These are phyloP conservation scores for Cercospora sojina DNA, from an alignment of 2,329 filamentous ascomycete genomes.

Conservation along the genomic window DNA sequence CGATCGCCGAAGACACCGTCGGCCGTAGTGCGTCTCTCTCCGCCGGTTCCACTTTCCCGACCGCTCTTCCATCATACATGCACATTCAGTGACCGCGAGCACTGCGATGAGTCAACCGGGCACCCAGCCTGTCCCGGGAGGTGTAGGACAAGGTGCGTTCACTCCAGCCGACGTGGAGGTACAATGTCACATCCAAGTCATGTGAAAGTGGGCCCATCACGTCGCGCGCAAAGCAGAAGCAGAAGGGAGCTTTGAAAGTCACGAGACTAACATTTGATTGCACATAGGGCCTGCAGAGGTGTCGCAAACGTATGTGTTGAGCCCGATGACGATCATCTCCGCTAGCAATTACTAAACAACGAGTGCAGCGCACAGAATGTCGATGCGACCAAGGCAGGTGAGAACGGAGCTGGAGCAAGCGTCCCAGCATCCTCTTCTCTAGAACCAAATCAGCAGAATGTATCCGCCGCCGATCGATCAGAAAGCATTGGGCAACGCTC, in stretches of 20 bases:
- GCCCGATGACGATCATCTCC: not conserved
- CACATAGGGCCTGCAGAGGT: constrained; percentile 25
- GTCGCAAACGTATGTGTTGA: constrained; percentile 26
- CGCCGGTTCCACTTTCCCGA: constrained; percentile 6
- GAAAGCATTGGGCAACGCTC: constrained; percentile 48
- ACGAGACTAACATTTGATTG: constrained; percentile 13
- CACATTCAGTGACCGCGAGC: constrained; percentile 22
- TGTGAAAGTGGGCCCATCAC: constrained; percentile 12
- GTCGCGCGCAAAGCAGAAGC: not conserved
- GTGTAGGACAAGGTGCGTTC: constrained; percentile 29
- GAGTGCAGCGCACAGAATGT: constrained; percentile 23
- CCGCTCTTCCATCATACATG: constrained; percentile 20
- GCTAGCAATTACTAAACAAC: not conserved
- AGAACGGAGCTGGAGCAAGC: not conserved
- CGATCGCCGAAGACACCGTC: constrained; percentile 3
- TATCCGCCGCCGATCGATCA: constrained; percentile 31
- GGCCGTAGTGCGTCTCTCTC: not conserved
- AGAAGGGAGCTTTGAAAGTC: not conserved
- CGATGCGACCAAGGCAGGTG: constrained; percentile 7
- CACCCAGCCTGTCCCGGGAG: constrained; percentile 29
- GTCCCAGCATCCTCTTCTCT: not conserved
- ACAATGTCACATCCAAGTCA: constrained; percentile 18
- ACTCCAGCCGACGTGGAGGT: not conserved
- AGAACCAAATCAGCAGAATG: not conserved
- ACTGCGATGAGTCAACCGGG: constrained; percentile 33